Conservation (phyloP, 371 early-diverging fungal species). For the Vairimorpha apis region DNA sequence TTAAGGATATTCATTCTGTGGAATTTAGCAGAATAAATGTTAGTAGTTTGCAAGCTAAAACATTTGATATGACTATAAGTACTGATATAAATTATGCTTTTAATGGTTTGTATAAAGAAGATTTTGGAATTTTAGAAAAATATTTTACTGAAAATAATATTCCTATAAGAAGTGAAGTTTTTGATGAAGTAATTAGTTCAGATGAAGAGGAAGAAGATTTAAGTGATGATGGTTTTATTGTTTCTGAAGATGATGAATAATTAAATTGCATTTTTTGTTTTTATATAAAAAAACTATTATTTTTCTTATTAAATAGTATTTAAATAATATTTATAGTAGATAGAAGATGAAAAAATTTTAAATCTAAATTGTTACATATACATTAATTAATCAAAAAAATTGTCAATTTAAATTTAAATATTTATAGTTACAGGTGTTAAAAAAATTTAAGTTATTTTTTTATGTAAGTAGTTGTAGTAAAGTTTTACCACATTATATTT, state of each 20-base stretch:
- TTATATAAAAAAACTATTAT: too few relatives aligned
- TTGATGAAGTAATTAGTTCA: slow-evolving; percentile 45
- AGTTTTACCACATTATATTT: too few relatives aligned
- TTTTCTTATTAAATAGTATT: too few relatives aligned
- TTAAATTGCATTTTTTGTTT: background rate
- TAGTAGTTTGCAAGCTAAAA: slow-evolving; percentile 59
- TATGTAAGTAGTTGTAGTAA: too few relatives aligned
- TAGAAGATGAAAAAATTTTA: too few relatives aligned
- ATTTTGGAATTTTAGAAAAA: slow-evolving; percentile 57
- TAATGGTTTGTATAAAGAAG: slow-evolving; percentile 58
- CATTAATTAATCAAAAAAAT: too few relatives aligned
- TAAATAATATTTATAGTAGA: too few relatives aligned
- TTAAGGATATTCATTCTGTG: slow-evolving; percentile 74
- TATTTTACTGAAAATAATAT: slow-evolving; percentile 57
- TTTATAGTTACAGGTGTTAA: too few relatives aligned
- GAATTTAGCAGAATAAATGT: slow-evolving; percentile 69
- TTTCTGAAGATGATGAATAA: slow-evolving; percentile 17
- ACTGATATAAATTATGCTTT: slow-evolving; percentile 54
- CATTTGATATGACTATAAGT: slow-evolving; percentile 62
- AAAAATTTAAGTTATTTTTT: too few relatives aligned
- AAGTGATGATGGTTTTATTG: slow-evolving; percentile 25
- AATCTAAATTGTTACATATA: too few relatives aligned
- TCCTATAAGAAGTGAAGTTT: slow-evolving; percentile 57
- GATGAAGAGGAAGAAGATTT: slow-evolving; percentile 42
- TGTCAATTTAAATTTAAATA: too few relatives aligned